Evolutionary conservation across 2,329 filamentous ascomycete genomes (phyloP).

Genomic region (Neurospora crassa): DNA sequence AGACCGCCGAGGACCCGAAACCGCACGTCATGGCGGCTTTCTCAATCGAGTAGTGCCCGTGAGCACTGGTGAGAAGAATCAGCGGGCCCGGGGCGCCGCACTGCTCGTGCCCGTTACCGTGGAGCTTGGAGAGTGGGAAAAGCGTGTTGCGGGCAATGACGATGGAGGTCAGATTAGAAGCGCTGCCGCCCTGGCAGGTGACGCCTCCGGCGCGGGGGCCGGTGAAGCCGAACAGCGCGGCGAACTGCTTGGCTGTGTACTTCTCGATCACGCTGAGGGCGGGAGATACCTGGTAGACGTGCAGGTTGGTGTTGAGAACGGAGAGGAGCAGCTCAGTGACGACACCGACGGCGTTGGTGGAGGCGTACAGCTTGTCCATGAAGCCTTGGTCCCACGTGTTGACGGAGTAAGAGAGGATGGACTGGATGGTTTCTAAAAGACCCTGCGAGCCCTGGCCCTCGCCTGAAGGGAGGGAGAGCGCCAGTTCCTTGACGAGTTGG

Average conservation of each 20-base stretch:
- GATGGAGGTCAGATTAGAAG: constrained; percentile 77
- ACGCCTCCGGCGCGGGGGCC: constrained; percentile 65
- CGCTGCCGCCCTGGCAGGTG: constrained; percentile 71
- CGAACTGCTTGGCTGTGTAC: constrained; percentile 62
- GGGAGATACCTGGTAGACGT: constrained; percentile 90
- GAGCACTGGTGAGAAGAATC: constrained; percentile 76
- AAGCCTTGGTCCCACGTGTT: constrained; percentile 99
- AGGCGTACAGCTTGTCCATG: constrained; percentile 89
- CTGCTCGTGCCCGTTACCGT: constrained; percentile 45
- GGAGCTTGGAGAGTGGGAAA: constrained; percentile 65
- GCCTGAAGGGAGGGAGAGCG: constrained; percentile 46
- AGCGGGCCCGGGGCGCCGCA: constrained; percentile 44
- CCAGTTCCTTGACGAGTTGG: constrained; percentile 43
- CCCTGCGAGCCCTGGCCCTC: constrained; percentile 53
- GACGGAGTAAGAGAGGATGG: constrained; percentile 74
- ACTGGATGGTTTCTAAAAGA: constrained; percentile 58
- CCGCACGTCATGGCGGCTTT: constrained; percentile 91
- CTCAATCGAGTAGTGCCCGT: constrained; percentile 91
- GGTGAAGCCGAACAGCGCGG: constrained; percentile 64
- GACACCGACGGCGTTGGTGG: constrained; percentile 78
- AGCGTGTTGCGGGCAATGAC: constrained; percentile 81
- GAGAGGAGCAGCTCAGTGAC: constrained; percentile 77
- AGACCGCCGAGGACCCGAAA: constrained; percentile 65
- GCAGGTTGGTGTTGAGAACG: constrained; percentile 84
- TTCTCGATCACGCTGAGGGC: constrained; percentile 85